Conservation (phyloP, 2,329 filamentous ascomycete species). For the Furcasterigmium sp. region DNA sequence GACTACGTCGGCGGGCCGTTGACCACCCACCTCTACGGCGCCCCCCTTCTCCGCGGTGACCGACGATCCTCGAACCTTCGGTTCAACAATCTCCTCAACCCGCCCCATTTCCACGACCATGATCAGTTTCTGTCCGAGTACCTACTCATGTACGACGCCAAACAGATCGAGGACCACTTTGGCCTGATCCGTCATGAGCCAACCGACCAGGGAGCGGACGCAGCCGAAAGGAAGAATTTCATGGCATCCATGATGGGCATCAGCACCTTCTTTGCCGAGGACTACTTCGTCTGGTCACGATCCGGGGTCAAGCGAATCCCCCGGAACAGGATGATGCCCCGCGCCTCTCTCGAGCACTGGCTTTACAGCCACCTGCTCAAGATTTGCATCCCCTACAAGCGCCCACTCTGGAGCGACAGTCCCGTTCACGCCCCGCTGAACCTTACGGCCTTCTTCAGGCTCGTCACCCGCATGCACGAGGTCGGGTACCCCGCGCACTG, state of each 20-base stretch:
- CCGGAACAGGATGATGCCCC: conserved; percentile 9
- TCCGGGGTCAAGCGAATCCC: conserved; percentile 3
- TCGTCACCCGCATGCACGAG: conserved; percentile 13
- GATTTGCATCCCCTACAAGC: conserved; percentile 16
- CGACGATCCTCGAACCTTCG: conserved; percentile 14
- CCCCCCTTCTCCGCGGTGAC: conserved; percentile 17
- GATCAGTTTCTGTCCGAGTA: conserved; percentile 21
- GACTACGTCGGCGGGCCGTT: conserved; percentile 23
- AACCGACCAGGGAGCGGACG: neutral
- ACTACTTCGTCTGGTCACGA: conserved; percentile 14
- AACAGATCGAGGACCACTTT: conserved; percentile 19
- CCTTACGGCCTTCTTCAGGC: conserved; percentile 13
- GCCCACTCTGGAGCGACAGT: conserved; percentile 6
- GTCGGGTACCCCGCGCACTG: conserved; percentile 21
- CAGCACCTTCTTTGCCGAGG: conserved; percentile 8
- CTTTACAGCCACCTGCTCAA: conserved; percentile 17
- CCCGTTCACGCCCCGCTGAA: conserved; percentile 19
- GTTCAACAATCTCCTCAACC: conserved; percentile 20
- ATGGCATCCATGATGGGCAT: neutral
- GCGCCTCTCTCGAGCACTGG: conserved; percentile 16
- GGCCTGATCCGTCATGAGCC: conserved; percentile 8
- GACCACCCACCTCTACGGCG: conserved; percentile 15
- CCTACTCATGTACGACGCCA: conserved; percentile 19
- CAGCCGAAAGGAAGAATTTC: neutral
- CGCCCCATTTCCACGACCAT: conserved; percentile 15